phyloP scores from a whole-genome alignment of 1,139 yeast genomes.

The Hanseniaspora sp. region DNA sequence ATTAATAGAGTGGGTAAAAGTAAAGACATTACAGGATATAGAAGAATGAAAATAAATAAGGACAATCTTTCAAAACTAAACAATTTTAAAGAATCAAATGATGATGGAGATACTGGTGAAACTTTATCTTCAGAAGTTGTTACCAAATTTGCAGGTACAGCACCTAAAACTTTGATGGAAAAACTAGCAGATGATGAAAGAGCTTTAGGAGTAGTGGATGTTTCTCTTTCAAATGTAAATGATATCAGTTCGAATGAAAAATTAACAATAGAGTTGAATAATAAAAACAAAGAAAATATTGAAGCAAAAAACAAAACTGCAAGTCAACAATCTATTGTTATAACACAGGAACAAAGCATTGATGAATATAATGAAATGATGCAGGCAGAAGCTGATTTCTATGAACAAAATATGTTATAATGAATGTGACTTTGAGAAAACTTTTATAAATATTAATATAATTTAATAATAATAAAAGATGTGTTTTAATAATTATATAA shows the following conservation, averaged over 20 bases:
- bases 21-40: background rate
- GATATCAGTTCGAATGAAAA: too few relatives aligned
- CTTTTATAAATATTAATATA: too few relatives aligned
- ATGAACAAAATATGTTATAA: background rate
- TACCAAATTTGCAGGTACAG: background rate
- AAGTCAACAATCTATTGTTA: too few relatives aligned
- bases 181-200: conserved; percentile 4
- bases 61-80: background rate
- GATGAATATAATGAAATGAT: background rate
- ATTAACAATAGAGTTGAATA: too few relatives aligned
- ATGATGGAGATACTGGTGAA: background rate
- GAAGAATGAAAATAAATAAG: conserved; percentile 3
- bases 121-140: background rate
- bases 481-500: too few relatives aligned
- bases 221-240: too few relatives aligned
- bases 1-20: conserved; percentile 11
- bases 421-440: background rate
- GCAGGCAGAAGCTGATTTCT: background rate
- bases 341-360: background rate
- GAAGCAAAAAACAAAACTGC: too few relatives aligned
- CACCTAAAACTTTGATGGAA: background rate
- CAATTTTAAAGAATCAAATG: background rate
- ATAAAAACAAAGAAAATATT: too few relatives aligned
- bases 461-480: too few relatives aligned
- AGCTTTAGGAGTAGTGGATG: background rate